phyloP scores from a whole-genome alignment of 2,329 filamentous ascomycete species.

The Lecanicillium sp. region DNA sequence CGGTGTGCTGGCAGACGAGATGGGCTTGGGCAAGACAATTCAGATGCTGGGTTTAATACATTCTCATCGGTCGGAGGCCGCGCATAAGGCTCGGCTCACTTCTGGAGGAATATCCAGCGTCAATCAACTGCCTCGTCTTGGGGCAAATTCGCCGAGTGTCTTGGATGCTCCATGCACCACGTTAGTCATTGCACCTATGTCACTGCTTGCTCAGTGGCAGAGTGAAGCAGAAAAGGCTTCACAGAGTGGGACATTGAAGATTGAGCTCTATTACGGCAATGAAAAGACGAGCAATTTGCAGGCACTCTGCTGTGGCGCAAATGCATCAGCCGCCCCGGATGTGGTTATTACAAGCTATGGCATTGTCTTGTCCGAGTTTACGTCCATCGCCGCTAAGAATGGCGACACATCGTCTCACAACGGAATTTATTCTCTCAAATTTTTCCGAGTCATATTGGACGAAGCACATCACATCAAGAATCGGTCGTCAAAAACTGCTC shows the following conservation, averaged over 20 bases:
- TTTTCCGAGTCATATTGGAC: conserved; percentile 91
- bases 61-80: conserved; percentile 59
- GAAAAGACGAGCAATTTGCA: conserved; percentile 77
- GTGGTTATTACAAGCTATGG: conserved; percentile 94
- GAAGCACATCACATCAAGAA: conserved; percentile 93
- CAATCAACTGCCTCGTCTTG: conserved; percentile 54
- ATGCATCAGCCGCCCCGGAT: conserved; percentile 70
- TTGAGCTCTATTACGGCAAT: conserved; percentile 82
- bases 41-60: conserved; percentile 96
- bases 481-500: conserved; percentile 83
- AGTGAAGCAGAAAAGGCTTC: conserved; percentile 92
- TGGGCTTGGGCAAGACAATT: conserved; percentile 97
- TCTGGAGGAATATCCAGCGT: conserved; percentile 31
- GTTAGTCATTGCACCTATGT: conserved; percentile 93
- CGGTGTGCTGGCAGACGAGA: conserved; percentile 90
- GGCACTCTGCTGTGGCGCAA: conserved; percentile 66
- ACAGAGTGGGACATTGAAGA: conserved; percentile 70
- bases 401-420: conserved; percentile 57
- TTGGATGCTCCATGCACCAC: conserved; percentile 78
- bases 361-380: conserved; percentile 79
- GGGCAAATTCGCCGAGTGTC: conserved; percentile 46
- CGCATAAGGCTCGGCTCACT: conserved; percentile 27
- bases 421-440: conserved; percentile 85
- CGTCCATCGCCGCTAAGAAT: conserved; percentile 56
- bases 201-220: conserved; percentile 92